phyloP scores from a whole-genome alignment of 495 filamentous ascomycete species.

The Aspergillus saccharolyticus region DNA sequence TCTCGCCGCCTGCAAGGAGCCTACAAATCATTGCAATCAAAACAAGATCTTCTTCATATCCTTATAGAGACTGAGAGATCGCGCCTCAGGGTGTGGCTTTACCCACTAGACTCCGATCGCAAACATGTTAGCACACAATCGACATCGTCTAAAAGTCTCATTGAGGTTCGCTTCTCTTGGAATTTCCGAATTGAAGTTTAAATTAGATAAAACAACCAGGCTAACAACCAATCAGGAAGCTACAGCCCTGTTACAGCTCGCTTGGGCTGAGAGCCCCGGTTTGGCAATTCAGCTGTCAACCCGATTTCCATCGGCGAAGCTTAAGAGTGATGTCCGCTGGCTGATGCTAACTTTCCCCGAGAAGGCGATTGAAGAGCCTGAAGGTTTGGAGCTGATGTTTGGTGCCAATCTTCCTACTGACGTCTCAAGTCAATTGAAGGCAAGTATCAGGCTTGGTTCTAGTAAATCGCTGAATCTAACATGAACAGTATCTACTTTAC shows the following conservation, averaged over 20 bases:
- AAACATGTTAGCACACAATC: slow-evolving; percentile 48
- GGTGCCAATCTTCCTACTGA: slow-evolving; percentile 69
- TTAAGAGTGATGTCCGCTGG: slow-evolving; percentile 71
- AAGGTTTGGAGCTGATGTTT: slow-evolving; percentile 76
- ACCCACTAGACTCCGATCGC: slow-evolving; percentile 67
- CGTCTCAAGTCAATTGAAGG: slow-evolving; percentile 80
- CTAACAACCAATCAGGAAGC: slow-evolving; percentile 23
- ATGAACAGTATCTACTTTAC: slow-evolving; percentile 73
- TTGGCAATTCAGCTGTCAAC: slow-evolving; percentile 76
- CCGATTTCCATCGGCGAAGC: slow-evolving; percentile 69
- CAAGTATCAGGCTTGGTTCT: slow-evolving; percentile 22
- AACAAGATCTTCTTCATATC: slow-evolving; percentile 71
- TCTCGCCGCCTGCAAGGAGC: slow-evolving; percentile 49
- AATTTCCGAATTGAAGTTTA: slow-evolving; percentile 2
- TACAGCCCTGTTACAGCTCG: slow-evolving; percentile 62
- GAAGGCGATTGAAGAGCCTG: slow-evolving; percentile 70
- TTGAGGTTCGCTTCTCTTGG: slow-evolving; percentile 24
- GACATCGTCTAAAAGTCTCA: slow-evolving; percentile 25
- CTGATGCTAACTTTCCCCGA: slow-evolving; percentile 77
- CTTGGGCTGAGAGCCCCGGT: slow-evolving; percentile 78
- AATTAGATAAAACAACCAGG: slow-evolving; percentile 1
- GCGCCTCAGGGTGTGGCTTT: slow-evolving; percentile 84
- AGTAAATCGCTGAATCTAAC: slow-evolving; percentile 29
- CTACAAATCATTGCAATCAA: slow-evolving; percentile 62
- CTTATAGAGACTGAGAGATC: slow-evolving; percentile 81